Evolutionary conservation across 257 asterid genomes (phyloP).

Genomic region (Lavandula angustifolia): DNA sequence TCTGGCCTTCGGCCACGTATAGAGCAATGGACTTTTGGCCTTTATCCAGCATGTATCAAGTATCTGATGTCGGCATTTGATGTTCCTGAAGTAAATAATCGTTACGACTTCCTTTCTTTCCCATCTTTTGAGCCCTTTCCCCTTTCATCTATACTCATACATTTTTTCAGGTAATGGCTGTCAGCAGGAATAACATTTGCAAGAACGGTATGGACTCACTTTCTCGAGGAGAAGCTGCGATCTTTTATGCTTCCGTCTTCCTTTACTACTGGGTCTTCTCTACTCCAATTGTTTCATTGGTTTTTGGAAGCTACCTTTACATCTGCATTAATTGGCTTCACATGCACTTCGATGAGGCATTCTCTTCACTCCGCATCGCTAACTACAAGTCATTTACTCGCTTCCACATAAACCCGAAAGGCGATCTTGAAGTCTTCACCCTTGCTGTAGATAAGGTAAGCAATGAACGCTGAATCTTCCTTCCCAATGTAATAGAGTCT

Average conservation of each 20-base stretch:
- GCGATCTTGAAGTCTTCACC: slow-evolving; percentile 91
- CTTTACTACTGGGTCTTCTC: slow-evolving; percentile 98
- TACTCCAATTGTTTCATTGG: slow-evolving; percentile 89
- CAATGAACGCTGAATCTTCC: background rate
- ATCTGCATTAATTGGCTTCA: slow-evolving; percentile 97
- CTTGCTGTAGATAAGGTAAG: slow-evolving; percentile 97
- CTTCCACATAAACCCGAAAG: slow-evolving; percentile 66
- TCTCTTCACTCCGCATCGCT: slow-evolving; percentile 95
- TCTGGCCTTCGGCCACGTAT: slow-evolving; percentile 93
- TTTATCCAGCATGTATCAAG: slow-evolving; percentile 97
- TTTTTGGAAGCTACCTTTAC: slow-evolving; percentile 95
- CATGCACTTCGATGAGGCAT: slow-evolving; percentile 95
- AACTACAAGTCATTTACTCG: slow-evolving; percentile 96
- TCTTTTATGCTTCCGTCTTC: slow-evolving; percentile 91
- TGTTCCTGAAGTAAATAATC: slow-evolving; percentile 72
- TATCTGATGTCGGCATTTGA: slow-evolving; percentile 98
- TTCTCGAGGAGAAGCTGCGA: slow-evolving; percentile 75
- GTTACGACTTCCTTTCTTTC: background rate
- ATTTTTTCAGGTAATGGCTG: slow-evolving; percentile 86
- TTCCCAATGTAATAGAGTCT: background rate
- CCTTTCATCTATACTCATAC: slow-evolving; percentile 10
- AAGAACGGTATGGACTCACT: slow-evolving; percentile 82
- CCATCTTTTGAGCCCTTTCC: background rate
- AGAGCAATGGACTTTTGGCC: slow-evolving; percentile 97
- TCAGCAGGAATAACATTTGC: slow-evolving; percentile 80